Evolutionary conservation across 352 stramenopile species (phyloP), one percentile per base, ranked within the genome.

Genomic region (Pythium aphanidermatum): DNA sequence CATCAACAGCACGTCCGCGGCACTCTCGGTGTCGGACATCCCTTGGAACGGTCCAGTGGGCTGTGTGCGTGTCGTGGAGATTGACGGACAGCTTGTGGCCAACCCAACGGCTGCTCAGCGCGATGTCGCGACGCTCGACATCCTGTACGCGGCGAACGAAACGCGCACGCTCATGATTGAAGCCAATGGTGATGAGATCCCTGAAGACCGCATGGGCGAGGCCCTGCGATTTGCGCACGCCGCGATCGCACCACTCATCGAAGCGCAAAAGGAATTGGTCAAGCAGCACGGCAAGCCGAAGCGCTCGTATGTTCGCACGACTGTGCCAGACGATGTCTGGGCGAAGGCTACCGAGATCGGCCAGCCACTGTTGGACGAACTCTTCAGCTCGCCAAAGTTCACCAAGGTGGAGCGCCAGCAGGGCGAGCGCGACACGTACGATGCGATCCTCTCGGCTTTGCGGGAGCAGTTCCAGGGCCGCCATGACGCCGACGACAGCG

Each of bases 1-100:
- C 9, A 70, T 95, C 49, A 96, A 96, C 65, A 85, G 76, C 47
- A 77, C 86, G 23, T 95, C 84, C 4, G 86, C 83, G 12, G 87
- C 86, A 16, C 58, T 98, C 14, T 64, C 60, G 25, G 68, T 92
- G 47, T 92, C 82, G 5, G 54, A 96, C 58, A 84, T 96, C 31
- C 94, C 95, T 29, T 95, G 95, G 65, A 65, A 86, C 24, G 84
- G 90, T 38, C 89, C 87, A 9, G 70, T 97, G 1, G 95, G 84
- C 24, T 92, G 79, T 44, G 87, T 97, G 20, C 79, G 89, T 47
- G 74, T 97, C 8, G 78, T 82, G 7, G 71, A 92, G 25, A 60
- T 92, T 17, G 65, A 86, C 52, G 86, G 87, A 28, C 72, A 92
- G 40, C 66, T 97, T 21, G 71, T 98, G n/a, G 58, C 93, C n/a